Conservation (phyloP, 139 green algal genomes). For the Picochlorum sp. region DNA sequence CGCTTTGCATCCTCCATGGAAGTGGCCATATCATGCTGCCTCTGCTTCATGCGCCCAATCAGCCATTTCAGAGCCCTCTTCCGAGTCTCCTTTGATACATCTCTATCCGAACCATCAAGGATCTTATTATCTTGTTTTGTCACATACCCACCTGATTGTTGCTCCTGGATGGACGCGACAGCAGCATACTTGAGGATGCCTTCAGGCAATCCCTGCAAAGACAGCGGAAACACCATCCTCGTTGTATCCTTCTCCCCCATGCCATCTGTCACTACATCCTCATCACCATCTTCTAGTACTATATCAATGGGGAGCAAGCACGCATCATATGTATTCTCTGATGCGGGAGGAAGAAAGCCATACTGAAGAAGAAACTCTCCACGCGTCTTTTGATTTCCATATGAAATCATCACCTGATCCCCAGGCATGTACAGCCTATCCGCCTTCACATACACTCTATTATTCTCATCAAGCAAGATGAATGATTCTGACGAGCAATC, state of each 20-base stretch:
- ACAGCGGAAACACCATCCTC: slow-evolving; percentile 43
- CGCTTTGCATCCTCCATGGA: no score
- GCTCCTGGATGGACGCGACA: no score
- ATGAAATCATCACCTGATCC: slow-evolving; percentile 45
- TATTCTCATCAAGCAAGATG: slow-evolving; percentile 28
- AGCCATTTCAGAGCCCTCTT: no score
- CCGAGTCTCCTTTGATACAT: no score
- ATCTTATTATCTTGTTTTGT: no score
- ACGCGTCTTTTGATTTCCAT: slow-evolving; percentile 40
- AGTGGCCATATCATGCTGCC: no score
- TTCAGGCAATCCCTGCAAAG: slow-evolving; percentile 29
- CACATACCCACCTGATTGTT: no score
- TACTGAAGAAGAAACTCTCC: slow-evolving; percentile 59
- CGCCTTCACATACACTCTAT: slow-evolving; percentile 38
- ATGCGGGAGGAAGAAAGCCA: slow-evolving; percentile 44
- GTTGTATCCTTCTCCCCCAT: no score
- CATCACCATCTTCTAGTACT: slow-evolving; percentile 12
- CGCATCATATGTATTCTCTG: slow-evolving; percentile 48
- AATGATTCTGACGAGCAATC: slow-evolving; percentile 8
- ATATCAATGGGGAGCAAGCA: slow-evolving; percentile 42
- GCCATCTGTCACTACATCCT: background rate
- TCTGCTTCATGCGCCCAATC: no score
- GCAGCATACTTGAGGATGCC: background rate
- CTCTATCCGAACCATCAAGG: no score
- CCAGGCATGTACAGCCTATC: slow-evolving; percentile 41